These are phyloP conservation scores for Podospora conica DNA, from an alignment of 495 filamentous ascomycete genomes.

Conservation along the genomic window DNA sequence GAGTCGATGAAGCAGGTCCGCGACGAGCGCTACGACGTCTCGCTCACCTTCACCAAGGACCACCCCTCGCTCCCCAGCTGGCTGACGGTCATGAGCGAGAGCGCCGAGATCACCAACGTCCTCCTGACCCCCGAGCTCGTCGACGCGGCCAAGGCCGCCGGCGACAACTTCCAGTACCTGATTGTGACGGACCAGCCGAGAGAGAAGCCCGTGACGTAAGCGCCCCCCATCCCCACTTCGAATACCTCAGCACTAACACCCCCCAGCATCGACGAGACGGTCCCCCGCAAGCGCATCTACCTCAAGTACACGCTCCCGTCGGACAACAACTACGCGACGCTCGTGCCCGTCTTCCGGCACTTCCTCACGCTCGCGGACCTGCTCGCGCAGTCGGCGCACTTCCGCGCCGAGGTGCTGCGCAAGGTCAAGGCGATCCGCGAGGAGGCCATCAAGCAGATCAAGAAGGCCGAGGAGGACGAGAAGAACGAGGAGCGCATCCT, in stretches of 20 bases:
- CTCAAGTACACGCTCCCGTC: slow-evolving; percentile 69
- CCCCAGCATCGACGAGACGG: slow-evolving; percentile 74
- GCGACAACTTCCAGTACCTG: slow-evolving; percentile 77
- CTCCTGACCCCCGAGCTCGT: slow-evolving; percentile 79
- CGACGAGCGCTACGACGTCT: slow-evolving; percentile 90
- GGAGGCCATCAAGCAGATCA: slow-evolving; percentile 71
- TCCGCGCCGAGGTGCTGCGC: slow-evolving; percentile 82
- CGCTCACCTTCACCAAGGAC: slow-evolving; percentile 86
- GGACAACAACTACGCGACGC: slow-evolving; percentile 55
- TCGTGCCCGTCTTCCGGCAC: slow-evolving; percentile 69
- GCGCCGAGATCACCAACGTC: slow-evolving; percentile 85
- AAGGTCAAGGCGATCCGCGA: slow-evolving; percentile 78
- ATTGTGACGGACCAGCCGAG: slow-evolving; percentile 86
- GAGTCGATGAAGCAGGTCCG: slow-evolving; percentile 82
- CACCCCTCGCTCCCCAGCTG: slow-evolving; percentile 83
- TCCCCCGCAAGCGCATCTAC: slow-evolving; percentile 78
- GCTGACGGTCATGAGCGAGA: slow-evolving; percentile 94
- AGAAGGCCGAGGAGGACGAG: slow-evolving; percentile 79
- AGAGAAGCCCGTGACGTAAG: slow-evolving; percentile 84
- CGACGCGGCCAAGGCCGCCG: slow-evolving; percentile 71
- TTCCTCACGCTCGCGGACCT: slow-evolving; percentile 80
- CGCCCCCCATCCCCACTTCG: background rate
- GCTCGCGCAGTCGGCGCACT: slow-evolving; percentile 69
- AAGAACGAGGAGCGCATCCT: slow-evolving; percentile 81
- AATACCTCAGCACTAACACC: background rate